Evolutionary conservation across 352 stramenopile species (phyloP), one percentile per base, ranked within the genome.

Genomic region (Phytopythium kandeliae): DNA sequence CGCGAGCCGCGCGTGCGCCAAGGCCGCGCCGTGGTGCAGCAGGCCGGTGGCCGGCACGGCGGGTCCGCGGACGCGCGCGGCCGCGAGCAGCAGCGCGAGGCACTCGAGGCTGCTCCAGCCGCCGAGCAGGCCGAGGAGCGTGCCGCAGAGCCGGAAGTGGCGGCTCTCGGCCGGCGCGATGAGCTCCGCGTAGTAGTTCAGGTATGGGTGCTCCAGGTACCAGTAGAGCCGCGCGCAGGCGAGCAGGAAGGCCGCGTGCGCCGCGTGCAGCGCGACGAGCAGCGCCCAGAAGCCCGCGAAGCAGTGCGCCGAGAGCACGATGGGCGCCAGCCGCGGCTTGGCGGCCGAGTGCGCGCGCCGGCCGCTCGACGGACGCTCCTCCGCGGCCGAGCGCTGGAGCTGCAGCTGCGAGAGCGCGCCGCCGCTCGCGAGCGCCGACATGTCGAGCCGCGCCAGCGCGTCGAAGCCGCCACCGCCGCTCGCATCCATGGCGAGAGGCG

Each of bases 161-260:
- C 37, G 15, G 8, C 30, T 11, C 3, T 34, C 38, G 8, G 17
- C 33, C 4, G 65, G 52, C 0, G 40, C 36, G 17, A 71, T 51
- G n/a, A 74, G 26, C 1, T 56, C 26, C 1, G 59, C 56, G 47
- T 71, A 71, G 49, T 71, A 74, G 13, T 25, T 45, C 43, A 71
- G 64, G 50, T 56, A 71, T 19, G 58, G 62, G 2, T 62, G 47
- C 19, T 59, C 51, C 19, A 71, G 53, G 34, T 60, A 48, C 41
- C 52, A 58, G 42, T 71, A 54, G 4, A 66, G 31, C 0, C 51
- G 42, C 5, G 24, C 36, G 17, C 43, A 48, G 3, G 31, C 2
- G 2, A 51, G 4, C 9, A 58, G 33, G 34, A 58, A 58, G 5
- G n/a, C 33, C 11, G 26, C 49, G 16, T 28, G 47, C 3, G 31